phyloP scores from a whole-genome alignment of 2,329 filamentous ascomycete species.

The Coniochaeta pulveracea region DNA sequence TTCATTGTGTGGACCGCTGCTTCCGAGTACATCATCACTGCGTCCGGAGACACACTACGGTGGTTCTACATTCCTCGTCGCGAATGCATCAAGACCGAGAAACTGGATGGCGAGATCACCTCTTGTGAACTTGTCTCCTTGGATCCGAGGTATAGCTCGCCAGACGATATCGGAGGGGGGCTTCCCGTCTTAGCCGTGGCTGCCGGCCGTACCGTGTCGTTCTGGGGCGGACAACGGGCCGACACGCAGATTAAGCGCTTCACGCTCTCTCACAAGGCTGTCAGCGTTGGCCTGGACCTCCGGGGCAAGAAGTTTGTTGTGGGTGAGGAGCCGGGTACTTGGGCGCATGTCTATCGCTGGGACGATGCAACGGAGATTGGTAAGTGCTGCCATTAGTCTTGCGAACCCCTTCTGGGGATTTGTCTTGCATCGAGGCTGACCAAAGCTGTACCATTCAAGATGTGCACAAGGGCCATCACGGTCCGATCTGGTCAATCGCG shows the following conservation, averaged over 20 bases:
- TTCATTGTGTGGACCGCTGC: conserved; percentile 91
- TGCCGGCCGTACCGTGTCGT: conserved; percentile 88
- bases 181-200: conserved; percentile 72
- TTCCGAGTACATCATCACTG: conserved; percentile 80
- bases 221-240: conserved; percentile 69
- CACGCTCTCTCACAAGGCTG: conserved; percentile 72
- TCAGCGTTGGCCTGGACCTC: conserved; percentile 80
- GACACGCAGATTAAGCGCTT: conserved; percentile 67
- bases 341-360: conserved; percentile 90
- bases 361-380: conserved; percentile 71
- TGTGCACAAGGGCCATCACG: conserved; percentile 92
- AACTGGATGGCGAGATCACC: conserved; percentile 75
- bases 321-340: conserved; percentile 84
- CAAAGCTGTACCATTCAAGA: conserved; percentile 39
- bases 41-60: conserved; percentile 80
- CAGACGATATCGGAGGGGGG: conserved; percentile 54
- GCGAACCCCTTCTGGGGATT: background rate
- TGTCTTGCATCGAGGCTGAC: background rate
- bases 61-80: conserved; percentile 87
- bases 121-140: conserved; percentile 81
- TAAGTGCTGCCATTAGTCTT: conserved; percentile 23
- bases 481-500: conserved; percentile 89
- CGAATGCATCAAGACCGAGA: conserved; percentile 62
- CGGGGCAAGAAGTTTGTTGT: conserved; percentile 76
- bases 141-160: conserved; percentile 44